Percentiles rank a stretch among this genome's conserved stretches.
Evolutionary conservation across 805 yeast species (phyloP).

Genomic region (Wickerhamiella bombiphila): DNA sequence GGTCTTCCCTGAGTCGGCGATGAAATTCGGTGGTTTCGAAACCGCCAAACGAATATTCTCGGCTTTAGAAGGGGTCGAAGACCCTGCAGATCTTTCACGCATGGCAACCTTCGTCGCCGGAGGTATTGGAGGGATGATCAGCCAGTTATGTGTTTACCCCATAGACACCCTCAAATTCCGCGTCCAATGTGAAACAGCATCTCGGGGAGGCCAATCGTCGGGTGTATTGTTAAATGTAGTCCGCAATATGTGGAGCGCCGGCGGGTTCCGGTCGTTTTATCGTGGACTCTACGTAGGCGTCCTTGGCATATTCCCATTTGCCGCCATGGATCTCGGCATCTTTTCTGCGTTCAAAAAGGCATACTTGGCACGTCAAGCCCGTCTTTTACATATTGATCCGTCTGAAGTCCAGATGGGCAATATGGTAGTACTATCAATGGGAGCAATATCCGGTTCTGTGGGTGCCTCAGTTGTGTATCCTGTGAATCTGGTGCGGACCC

Average conservation of each 20-base stretch:
- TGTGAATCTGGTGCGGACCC: slow-evolving; percentile 73
- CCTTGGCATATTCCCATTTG: slow-evolving; percentile 92
- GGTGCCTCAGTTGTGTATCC: slow-evolving; percentile 97
- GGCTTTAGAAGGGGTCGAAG: slow-evolving; percentile 57
- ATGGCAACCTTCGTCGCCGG: slow-evolving; percentile 80
- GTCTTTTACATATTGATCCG: slow-evolving; percentile 32
- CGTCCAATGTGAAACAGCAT: slow-evolving; percentile 75
- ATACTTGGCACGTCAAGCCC: slow-evolving; percentile 53
- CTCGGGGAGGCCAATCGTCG: slow-evolving; percentile 33
- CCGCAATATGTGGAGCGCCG: slow-evolving; percentile 58
- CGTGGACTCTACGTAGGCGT: slow-evolving; percentile 85
- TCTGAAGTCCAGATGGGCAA: slow-evolving; percentile 67
- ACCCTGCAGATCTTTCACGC: slow-evolving; percentile 54
- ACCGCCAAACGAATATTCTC: slow-evolving; percentile 65
- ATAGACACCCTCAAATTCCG: slow-evolving; percentile 89
- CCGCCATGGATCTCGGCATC: slow-evolving; percentile 90
- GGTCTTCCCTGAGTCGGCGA: slow-evolving; percentile 94
- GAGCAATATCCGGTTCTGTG: slow-evolving; percentile 88
- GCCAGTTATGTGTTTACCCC: slow-evolving; percentile 89
- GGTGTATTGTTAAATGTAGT: slow-evolving; percentile 52
- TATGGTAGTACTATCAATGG: slow-evolving; percentile 69
- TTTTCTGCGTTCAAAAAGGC: slow-evolving; percentile 73
- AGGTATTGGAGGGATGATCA: slow-evolving; percentile 88
- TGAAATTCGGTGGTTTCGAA: slow-evolving; percentile 93
- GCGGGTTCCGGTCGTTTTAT: slow-evolving; percentile 67